phyloP scores from a whole-genome alignment of 352 stramenopile genomes.

The Phytophthora hybrid region DNA sequence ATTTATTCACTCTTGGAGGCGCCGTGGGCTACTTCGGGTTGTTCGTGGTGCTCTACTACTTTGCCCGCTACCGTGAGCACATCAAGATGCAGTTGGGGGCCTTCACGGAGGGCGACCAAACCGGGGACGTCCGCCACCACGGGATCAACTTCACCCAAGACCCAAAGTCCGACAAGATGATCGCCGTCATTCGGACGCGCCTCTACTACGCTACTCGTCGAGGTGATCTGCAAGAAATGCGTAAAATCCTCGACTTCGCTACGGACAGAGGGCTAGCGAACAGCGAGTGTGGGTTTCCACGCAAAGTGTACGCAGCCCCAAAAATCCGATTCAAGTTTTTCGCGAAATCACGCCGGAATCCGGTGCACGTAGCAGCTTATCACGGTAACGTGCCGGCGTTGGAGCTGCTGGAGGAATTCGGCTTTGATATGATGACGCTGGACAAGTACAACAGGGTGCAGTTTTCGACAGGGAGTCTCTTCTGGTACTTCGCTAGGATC shows the following conservation, averaged over 20 bases:
- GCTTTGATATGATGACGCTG: conserved; percentile 59
- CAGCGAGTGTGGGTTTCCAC: conserved; percentile 55
- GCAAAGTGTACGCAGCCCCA: conserved; percentile 48
- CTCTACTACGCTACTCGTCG: conserved; percentile 70
- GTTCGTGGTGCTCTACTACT: conserved; percentile 66
- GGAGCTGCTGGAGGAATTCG: conserved; percentile 51
- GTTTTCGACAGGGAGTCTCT: conserved; percentile 75
- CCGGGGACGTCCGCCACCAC: conserved; percentile 59
- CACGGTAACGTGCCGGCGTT: conserved; percentile 69
- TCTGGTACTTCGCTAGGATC: conserved; percentile 71
- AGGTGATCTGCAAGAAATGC: conserved; percentile 66
- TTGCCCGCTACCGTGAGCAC: conserved; percentile 78
- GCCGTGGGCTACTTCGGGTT: conserved; percentile 57
- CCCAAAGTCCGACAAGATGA: conserved; percentile 47
- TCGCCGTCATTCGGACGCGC: conserved; percentile 54
- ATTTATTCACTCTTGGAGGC: conserved; percentile 55
- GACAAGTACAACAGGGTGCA: conserved; percentile 75
- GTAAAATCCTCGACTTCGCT: conserved; percentile 53
- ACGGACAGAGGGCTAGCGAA: conserved; percentile 36
- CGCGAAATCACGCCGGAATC: conserved; percentile 66
- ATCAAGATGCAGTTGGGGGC: conserved; percentile 84
- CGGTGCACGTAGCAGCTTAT: conserved; percentile 70
- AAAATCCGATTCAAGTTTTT: conserved; percentile 62
- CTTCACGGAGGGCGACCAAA: conserved; percentile 75
- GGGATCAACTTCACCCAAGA: conserved; percentile 36